Conservation (phyloP, 768 basidiomycete genomes). For the Pisolithus orientalis region DNA sequence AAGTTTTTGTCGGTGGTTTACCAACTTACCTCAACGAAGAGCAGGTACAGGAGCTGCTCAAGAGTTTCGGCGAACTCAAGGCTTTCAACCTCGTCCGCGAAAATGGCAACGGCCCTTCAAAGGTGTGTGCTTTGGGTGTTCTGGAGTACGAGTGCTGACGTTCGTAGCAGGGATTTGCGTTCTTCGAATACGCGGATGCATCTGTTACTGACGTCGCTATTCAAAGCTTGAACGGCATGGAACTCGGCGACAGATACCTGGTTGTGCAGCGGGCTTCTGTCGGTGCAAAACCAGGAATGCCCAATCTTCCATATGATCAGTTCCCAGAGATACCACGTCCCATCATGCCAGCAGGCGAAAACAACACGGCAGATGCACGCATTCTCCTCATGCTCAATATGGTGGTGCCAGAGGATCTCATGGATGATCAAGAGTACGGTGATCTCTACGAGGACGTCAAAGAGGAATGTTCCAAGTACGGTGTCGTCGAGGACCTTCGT, state of each 20-base stretch:
- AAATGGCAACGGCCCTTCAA: slow-evolving; percentile 80
- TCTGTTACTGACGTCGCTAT: slow-evolving; percentile 91
- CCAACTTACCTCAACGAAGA: slow-evolving; percentile 96
- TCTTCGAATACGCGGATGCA: slow-evolving; percentile 95
- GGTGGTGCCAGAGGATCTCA: slow-evolving; percentile 90
- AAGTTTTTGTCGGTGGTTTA: slow-evolving; percentile 94
- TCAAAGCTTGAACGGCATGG: slow-evolving; percentile 94
- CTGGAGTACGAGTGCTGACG: background rate
- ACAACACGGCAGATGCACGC: slow-evolving; percentile 53
- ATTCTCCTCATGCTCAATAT: slow-evolving; percentile 98
- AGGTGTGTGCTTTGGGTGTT: slow-evolving; percentile 42
- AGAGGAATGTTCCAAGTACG: slow-evolving; percentile 81
- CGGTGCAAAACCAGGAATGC: slow-evolving; percentile 73
- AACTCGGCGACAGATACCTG: slow-evolving; percentile 90
- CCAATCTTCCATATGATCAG: slow-evolving; percentile 67
- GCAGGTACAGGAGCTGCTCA: slow-evolving; percentile 95
- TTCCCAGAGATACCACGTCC: slow-evolving; percentile 83
- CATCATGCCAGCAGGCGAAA: slow-evolving; percentile 81
- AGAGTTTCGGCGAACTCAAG: slow-evolving; percentile 95
- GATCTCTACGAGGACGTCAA: slow-evolving; percentile 94
- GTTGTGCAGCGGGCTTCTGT: slow-evolving; percentile 97
- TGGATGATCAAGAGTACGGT: slow-evolving; percentile 85
- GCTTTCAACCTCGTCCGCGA: slow-evolving; percentile 98
- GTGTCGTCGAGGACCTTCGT: slow-evolving; percentile 75
- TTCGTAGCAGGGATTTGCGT: slow-evolving; percentile 82